phyloP scores from a whole-genome alignment of 495 filamentous ascomycete species.

The Melanomma pulvis-pyrius region DNA sequence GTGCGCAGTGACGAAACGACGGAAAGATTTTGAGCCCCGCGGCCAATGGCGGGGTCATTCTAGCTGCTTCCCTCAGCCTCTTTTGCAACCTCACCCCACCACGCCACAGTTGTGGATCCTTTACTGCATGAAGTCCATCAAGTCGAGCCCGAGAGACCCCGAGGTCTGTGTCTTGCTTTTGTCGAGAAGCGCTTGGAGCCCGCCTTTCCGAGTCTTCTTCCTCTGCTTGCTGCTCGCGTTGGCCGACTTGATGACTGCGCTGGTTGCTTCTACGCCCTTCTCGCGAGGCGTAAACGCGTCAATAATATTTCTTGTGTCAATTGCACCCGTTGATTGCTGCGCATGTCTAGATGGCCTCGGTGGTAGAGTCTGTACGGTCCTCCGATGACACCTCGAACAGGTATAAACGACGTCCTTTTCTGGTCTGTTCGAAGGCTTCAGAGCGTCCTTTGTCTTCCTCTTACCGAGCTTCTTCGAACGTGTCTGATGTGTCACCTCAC shows the following conservation, averaged over 20 bases:
- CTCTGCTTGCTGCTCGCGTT: constrained; percentile 63
- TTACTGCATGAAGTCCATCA: constrained; percentile 62
- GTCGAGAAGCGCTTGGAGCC: constrained; percentile 60
- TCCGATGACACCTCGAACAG: constrained; percentile 34
- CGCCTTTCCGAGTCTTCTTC: constrained; percentile 61
- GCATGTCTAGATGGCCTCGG: constrained; percentile 14
- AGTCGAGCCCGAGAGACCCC: constrained; percentile 46
- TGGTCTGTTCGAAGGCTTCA: constrained; percentile 42
- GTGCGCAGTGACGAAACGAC: constrained; percentile 15
- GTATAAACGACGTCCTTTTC: constrained; percentile 38
- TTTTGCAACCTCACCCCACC: constrained; percentile 21
- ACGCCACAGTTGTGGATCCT: not conserved
- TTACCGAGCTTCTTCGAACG: not conserved
- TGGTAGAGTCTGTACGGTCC: constrained; percentile 23
- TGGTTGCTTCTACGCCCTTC: not conserved
- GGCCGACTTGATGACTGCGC: constrained; percentile 35
- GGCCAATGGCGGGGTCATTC: constrained; percentile 25
- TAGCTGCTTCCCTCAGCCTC: constrained; percentile 22
- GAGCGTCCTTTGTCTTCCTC: constrained; percentile 25
- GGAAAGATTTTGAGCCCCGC: constrained; percentile 35
- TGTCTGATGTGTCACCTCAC: constrained; percentile 28
- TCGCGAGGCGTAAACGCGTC: not conserved
- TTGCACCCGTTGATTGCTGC: not conserved
- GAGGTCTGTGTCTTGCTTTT: constrained; percentile 51
- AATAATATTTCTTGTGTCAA: not conserved